Base-by-base conservation (phyloP, 2,329 filamentous ascomycete species). In the Arthrobotrys conoides region DNA sequence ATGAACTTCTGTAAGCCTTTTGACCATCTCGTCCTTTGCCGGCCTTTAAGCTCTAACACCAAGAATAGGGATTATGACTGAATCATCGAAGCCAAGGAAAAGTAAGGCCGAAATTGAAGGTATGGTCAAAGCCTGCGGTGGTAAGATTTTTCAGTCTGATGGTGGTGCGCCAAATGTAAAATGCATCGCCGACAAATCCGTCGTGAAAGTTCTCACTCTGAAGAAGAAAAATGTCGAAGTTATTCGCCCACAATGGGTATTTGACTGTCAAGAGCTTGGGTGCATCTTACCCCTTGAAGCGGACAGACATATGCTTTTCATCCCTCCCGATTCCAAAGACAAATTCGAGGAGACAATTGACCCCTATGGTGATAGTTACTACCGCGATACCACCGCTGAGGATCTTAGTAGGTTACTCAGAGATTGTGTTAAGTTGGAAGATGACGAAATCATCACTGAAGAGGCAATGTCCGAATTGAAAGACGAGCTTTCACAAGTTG, bases 41-140 rank as follows among this genome's bases (percentile, higher is more conserved):
- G 20, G 55, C 33, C 51, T 16, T 12, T 1, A 3, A 2, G n/a
- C 18, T 27, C 49, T 80, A 68, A 82, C 36, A 81, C 33, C 44
- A 22, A 20, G 5, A 1, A 20, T 66, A 87, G 86, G 86, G 82
- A 88, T 98, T 20, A 88, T 97, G 83, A 94, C 92, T 0, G 94
- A 96, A 66, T 90, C 91, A 30, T 83, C 87, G 0, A 87, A 88
- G 49, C 92, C 93, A 0, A 85, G 87, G 24, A 96, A 93, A 84
- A 93, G 90, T 83, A 97, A 97, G 84, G 86, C 88, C 0, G 91
- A 96, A 80, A 86, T 99, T 0, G 94, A 98, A 84, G 87, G 89
- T 8, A 84, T 97, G 0, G 88, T 98, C 82, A 97, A 96, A 84
- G 88, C 90, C 4, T 90, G 97, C 79, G 95, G 95, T 2, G 96